phyloP scores from a whole-genome alignment of 164 flowering plant genomes.

The Pachysandra terminalis region DNA sequence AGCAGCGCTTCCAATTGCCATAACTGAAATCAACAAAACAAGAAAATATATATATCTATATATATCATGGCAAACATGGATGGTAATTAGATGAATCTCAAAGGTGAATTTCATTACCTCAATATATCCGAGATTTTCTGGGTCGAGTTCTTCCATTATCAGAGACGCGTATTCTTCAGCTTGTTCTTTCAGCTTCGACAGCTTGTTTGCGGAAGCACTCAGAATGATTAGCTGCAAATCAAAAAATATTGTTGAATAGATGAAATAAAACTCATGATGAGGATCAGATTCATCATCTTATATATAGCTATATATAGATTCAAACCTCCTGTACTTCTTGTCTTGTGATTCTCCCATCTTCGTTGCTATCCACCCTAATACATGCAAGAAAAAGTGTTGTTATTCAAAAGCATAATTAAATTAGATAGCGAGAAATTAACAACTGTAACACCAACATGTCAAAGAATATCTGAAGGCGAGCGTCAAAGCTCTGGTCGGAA shows the following conservation, averaged over 20 bases:
- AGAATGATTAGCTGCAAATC: slow-evolving; percentile 72
- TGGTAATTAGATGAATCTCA: not conserved
- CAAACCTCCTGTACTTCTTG: slow-evolving; percentile 87
- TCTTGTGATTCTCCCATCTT: slow-evolving; percentile 85
- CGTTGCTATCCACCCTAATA: slow-evolving; percentile 89
- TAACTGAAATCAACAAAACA: slow-evolving; percentile 43
- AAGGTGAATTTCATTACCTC: slow-evolving; percentile 48
- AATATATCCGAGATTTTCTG: slow-evolving; percentile 81
- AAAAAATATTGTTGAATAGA: not conserved
- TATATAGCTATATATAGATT: no score
- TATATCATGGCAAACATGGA: not conserved
- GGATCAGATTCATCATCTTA: no score
- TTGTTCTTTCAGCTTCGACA: slow-evolving; percentile 76
- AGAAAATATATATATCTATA: not conserved
- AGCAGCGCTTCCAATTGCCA: slow-evolving; percentile 93
- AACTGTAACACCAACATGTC: slow-evolving; percentile 64
- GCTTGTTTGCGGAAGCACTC: slow-evolving; percentile 95
- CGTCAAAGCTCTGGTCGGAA: slow-evolving; percentile 91
- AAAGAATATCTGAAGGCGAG: slow-evolving; percentile 94
- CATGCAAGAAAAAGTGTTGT: no score
- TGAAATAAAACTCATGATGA: not conserved
- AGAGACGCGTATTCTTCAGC: slow-evolving; percentile 85
- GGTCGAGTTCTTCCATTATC: slow-evolving; percentile 98
- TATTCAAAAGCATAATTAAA: no score
- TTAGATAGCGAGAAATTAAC: not conserved